Evolutionary conservation across 2,329 filamentous ascomycete species (phyloP).

Genomic region (Ascochyta koolunga): DNA sequence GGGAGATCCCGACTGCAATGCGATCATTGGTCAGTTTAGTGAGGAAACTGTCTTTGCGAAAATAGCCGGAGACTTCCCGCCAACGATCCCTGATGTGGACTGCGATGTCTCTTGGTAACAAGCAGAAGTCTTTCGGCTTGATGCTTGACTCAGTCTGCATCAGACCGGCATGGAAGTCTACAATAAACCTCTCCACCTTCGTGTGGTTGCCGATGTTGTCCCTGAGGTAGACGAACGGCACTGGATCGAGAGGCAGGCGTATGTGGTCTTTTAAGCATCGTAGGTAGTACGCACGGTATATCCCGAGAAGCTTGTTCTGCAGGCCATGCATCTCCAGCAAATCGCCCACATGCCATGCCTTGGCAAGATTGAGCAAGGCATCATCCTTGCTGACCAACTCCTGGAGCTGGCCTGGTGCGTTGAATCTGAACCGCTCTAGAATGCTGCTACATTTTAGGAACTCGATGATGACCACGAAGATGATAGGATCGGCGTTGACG

Average conservation of each 20-base stretch:
- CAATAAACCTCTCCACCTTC: not conserved
- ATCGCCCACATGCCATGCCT: constrained; percentile 22
- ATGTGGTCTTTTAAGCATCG: not conserved
- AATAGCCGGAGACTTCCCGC: not conserved
- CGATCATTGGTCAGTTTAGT: not conserved
- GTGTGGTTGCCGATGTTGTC: not conserved
- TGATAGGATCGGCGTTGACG: not conserved
- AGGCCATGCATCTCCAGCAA: constrained; percentile 16
- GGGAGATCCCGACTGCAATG: not conserved
- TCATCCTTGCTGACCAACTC: constrained; percentile 10
- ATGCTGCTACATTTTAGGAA: not conserved
- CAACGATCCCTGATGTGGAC: not conserved
- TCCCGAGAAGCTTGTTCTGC: constrained; percentile 20
- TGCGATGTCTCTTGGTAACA: not conserved
- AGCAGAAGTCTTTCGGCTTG: not conserved
- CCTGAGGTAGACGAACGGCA: not conserved
- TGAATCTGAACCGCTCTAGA: not conserved
- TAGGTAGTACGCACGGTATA: constrained; percentile 7
- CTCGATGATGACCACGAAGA: constrained; percentile 4
- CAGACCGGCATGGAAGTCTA: not conserved
- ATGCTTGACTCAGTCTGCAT: not conserved
- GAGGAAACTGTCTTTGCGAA: not conserved
- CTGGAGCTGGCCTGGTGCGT: not conserved
- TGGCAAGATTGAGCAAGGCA: constrained; percentile 18
- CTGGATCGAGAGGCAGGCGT: not conserved